Evolutionary conservation across 176 grass and related monocot genomes (phyloP).

Genomic region (Oryza rufipogon): DNA sequence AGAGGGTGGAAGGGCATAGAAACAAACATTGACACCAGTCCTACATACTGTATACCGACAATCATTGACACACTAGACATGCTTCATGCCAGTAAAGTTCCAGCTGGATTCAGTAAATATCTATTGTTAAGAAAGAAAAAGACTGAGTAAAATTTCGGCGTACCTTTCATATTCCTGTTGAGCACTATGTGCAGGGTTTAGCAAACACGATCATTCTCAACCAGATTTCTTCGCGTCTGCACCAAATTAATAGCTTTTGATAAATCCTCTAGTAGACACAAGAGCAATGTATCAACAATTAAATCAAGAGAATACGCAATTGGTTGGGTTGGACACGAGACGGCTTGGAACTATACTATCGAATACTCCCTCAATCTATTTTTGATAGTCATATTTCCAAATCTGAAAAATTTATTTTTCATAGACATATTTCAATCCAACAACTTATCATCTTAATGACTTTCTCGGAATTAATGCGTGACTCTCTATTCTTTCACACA

Average conservation of each 20-base stretch:
- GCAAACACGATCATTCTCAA: conserved; percentile 86
- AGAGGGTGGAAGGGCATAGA: neutral
- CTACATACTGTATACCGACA: neutral
- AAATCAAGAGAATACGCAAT: neutral
- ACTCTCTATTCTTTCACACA: no score
- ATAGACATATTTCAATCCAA: no score
- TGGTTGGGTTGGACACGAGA: neutral
- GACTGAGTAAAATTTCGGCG: neutral
- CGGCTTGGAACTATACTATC: neutral
- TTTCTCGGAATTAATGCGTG: no score
- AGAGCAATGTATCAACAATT: neutral
- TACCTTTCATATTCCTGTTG: conserved; percentile 99
- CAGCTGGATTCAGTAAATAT: conserved; percentile 16
- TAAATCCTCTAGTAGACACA: conserved; percentile 79
- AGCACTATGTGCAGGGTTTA: conserved; percentile 78
- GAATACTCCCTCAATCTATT: no score
- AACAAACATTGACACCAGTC: conserved; percentile 18
- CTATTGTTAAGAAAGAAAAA: neutral
- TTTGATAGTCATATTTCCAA: no score
- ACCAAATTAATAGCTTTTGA: conserved; percentile 90
- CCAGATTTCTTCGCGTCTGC: conserved; percentile 72
- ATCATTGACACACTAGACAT: neutral
- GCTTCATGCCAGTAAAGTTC: neutral
- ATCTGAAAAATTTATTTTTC: no score
- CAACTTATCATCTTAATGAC: no score